Evolutionary conservation across 805 yeast species (phyloP).

Genomic region (Torulaspora quercuum): DNA sequence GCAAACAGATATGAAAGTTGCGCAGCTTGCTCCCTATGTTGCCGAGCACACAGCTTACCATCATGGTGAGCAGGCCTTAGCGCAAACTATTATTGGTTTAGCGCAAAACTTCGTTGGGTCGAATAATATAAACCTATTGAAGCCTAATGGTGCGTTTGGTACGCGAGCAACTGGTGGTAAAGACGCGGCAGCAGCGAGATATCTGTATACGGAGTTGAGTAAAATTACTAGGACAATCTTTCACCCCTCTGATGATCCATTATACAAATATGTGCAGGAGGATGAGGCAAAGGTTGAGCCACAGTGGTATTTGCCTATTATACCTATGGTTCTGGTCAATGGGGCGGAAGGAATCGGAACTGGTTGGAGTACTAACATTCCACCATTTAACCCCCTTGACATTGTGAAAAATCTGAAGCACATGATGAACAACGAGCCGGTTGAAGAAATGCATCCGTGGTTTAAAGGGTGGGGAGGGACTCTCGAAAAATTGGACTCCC

Average conservation of each 20-base stretch:
- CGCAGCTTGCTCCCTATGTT: conserved; percentile 85
- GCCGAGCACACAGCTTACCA: conserved; percentile 89
- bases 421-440: conserved; percentile 68
- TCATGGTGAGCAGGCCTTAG: conserved; percentile 87
- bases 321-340: conserved; percentile 92
- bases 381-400: conserved; percentile 84
- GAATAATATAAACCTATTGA: conserved; percentile 76
- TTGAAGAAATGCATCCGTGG: conserved; percentile 84
- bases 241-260: conserved; percentile 73
- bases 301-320: conserved; percentile 88
- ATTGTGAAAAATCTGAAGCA: conserved; percentile 69
- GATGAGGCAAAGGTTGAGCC: conserved; percentile 95
- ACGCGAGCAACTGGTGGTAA: conserved; percentile 96
- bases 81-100: conserved; percentile 85
- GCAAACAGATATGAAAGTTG: conserved; percentile 76
- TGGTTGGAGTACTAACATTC: conserved; percentile 95
- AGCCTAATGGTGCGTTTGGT: conserved; percentile 95
- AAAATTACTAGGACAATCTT: conserved; percentile 74
- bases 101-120: conserved; percentile 96
- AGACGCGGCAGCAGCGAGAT: conserved; percentile 97
- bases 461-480: conserved; percentile 92
- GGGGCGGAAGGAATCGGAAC: conserved; percentile 99
- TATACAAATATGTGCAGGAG: conserved; percentile 78
- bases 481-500: conserved; percentile 59
- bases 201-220: conserved; percentile 81